Conservation (phyloP, 441 rosid species). For the Erodium chrysanthum region DNA sequence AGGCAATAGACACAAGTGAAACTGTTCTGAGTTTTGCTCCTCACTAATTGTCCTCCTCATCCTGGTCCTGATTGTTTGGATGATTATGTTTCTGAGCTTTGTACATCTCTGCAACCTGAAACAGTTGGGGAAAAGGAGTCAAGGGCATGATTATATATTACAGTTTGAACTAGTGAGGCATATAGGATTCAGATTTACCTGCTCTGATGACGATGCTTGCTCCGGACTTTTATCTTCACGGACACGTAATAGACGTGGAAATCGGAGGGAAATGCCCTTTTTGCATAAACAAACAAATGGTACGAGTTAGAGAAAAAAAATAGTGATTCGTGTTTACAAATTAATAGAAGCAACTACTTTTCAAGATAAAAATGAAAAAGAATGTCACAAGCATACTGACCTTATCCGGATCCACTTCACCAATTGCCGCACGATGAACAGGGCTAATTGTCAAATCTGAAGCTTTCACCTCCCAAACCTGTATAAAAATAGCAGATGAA, state of each 20-base stretch:
- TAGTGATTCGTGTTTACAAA: neutral
- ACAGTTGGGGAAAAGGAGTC: slow-evolving; percentile 3
- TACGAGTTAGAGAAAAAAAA: neutral
- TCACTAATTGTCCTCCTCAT: slow-evolving; percentile 47
- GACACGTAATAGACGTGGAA: slow-evolving; percentile 74
- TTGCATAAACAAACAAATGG: slow-evolving; percentile 12
- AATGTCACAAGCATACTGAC: slow-evolving; percentile 23
- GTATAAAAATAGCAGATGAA: slow-evolving; percentile 4
- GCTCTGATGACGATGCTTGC: slow-evolving; percentile 69
- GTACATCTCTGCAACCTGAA: slow-evolving; percentile 86
- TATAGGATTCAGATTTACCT: slow-evolving; percentile 35
- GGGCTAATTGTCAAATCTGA: slow-evolving; percentile 91
- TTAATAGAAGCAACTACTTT: neutral
- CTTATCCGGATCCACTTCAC: slow-evolving; percentile 70
- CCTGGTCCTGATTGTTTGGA: slow-evolving; percentile 44
- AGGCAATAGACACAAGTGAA: slow-evolving; percentile 4
- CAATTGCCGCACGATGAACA: slow-evolving; percentile 76
- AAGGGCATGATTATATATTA: neutral
- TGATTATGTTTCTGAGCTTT: slow-evolving; percentile 67
- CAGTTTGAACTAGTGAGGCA: slow-evolving; percentile 5
- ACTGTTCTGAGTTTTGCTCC: slow-evolving; percentile 11
- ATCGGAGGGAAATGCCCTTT: slow-evolving; percentile 78
- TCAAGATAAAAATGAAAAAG: neutral
- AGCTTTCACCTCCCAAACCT: slow-evolving; percentile 99
- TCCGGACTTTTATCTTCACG: slow-evolving; percentile 79